phyloP scores from a whole-genome alignment of 2,329 filamentous ascomycete species.

The Magnaporthiopsis incrustans region DNA sequence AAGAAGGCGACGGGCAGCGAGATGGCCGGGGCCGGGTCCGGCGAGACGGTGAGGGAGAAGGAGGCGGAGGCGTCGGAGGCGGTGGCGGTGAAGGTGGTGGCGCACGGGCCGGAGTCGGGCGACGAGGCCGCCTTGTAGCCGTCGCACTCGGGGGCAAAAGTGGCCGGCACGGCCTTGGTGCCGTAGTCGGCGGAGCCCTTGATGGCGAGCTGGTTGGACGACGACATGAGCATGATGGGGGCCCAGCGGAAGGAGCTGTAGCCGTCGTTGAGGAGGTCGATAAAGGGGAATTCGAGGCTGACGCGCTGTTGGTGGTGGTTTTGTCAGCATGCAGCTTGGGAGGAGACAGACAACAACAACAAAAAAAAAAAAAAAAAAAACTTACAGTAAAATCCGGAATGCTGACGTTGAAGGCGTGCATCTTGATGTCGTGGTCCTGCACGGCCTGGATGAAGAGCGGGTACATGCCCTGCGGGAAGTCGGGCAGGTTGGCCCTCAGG shows the following conservation, averaged over 20 bases:
- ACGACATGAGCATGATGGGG: constrained; percentile 37
- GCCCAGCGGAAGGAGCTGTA: constrained; percentile 43
- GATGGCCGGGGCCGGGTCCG: constrained; percentile 15
- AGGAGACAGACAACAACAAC: background rate
- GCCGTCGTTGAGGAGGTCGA: constrained; percentile 43
- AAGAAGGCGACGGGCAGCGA: constrained; percentile 30
- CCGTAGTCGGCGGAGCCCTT: constrained; percentile 38
- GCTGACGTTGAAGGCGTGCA: constrained; percentile 28
- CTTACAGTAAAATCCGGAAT: constrained; percentile 41
- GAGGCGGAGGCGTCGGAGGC: constrained; percentile 30
- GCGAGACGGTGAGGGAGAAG: constrained; percentile 23
- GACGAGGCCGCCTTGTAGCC: constrained; percentile 28
- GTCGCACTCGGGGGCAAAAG: constrained; percentile 39
- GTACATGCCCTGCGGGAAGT: constrained; percentile 43
- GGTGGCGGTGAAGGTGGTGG: constrained; percentile 7
- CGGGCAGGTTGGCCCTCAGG: constrained; percentile 36
- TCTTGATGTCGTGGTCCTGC: constrained; percentile 42
- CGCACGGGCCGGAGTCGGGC: constrained; percentile 17
- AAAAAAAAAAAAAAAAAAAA: constrained; percentile 1
- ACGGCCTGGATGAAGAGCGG: constrained; percentile 42
- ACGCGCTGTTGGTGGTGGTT: constrained; percentile 28
- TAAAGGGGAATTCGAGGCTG: constrained; percentile 46
- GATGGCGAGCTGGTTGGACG: constrained; percentile 32
- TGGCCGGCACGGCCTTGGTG: constrained; percentile 29
- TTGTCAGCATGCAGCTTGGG: background rate